phyloP scores from a whole-genome alignment of 2,329 filamentous ascomycete species.

The Colletotrichum sp. region DNA sequence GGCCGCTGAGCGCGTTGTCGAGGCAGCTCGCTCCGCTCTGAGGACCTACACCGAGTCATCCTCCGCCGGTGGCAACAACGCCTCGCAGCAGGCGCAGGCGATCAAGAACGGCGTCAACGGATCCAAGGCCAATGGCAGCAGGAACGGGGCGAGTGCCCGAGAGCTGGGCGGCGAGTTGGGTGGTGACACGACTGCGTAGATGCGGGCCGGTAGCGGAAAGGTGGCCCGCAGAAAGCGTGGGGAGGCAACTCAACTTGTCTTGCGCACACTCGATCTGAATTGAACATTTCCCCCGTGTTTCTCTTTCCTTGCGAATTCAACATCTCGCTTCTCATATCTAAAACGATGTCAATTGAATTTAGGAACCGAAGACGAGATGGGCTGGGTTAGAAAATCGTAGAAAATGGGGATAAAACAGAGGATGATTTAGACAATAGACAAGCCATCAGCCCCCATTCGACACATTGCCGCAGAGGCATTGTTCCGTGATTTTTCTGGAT shows the following conservation, averaged over 20 bases:
- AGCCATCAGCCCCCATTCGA: background rate
- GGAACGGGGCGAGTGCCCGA: constrained; percentile 28
- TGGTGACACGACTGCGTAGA: constrained; percentile 53
- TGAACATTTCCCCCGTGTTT: background rate
- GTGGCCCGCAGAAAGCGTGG: background rate
- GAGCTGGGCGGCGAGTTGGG: constrained; percentile 67
- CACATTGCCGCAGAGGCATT: background rate
- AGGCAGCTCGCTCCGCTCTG: constrained; percentile 49
- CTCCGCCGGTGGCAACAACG: constrained; percentile 25
- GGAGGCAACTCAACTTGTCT: constrained; percentile 16
- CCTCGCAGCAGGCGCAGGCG: background rate
- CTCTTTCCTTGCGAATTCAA: constrained; percentile 21
- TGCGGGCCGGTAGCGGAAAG: background rate
- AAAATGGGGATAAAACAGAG: background rate
- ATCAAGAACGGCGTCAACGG: constrained; percentile 11
- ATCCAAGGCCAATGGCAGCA: constrained; percentile 19
- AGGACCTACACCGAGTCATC: constrained; percentile 37
- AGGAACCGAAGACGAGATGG: background rate
- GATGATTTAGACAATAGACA: background rate
- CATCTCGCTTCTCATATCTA: constrained; percentile 7
- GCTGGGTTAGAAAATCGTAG: background rate
- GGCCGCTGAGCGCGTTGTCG: constrained; percentile 52
- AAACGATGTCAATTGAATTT: background rate
- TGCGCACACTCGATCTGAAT: background rate
- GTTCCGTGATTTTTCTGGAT: background rate